Base-by-base conservation (phyloP, 495 filamentous ascomycete genomes). In the Penicillium arizonense region DNA sequence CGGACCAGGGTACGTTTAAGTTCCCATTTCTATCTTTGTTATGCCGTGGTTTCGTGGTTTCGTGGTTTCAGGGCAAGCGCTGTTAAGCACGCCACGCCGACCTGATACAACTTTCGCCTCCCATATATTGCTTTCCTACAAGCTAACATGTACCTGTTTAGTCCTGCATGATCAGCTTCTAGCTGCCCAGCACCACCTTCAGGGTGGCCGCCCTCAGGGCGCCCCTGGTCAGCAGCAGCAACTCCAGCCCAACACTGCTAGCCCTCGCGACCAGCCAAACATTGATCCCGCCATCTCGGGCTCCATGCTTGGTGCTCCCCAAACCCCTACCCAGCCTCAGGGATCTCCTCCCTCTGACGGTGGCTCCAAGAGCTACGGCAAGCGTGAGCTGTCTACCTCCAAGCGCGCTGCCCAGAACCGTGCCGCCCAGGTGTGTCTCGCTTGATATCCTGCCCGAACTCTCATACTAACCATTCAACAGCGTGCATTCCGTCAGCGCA, bases 351-450 rank as follows among this genome's bases (percentile, higher is more conserved):
- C 71, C 3, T 68, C 67, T 8, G 67, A 65, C 38, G 74, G 66
- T 18, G 64, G 62, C 16, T 63, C 74, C 35, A 84, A 81, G 63
- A 71, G 72, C 7, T 77, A 75, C 36, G 86, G 86, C 30, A 96
- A 96, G 73, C 81, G 94, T 38, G 94, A 97, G 72, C 73, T 98
- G 43, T 96, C 91, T 20, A 91, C 90, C 12, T 94, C 90, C 39
- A 98, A 98, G 74, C 86, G 94, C 56, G 94, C 94, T 16, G 94
- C 95, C 36, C 94, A 98, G 69, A 98, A 98, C 63, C 80, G 94
- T 61, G 94, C 94, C 58, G 94, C 94, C 41, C 94, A 98, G 86
- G 94, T 97, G 81, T 42, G 80, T 74, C 52, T 28, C 14, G 38
- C 30, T 26, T 30, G 20, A n/a, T 44, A 13, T 23, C 24, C n/a